Conservation (phyloP, 768 basidiomycete genomes). For the Boletus vermiculosoides region DNA sequence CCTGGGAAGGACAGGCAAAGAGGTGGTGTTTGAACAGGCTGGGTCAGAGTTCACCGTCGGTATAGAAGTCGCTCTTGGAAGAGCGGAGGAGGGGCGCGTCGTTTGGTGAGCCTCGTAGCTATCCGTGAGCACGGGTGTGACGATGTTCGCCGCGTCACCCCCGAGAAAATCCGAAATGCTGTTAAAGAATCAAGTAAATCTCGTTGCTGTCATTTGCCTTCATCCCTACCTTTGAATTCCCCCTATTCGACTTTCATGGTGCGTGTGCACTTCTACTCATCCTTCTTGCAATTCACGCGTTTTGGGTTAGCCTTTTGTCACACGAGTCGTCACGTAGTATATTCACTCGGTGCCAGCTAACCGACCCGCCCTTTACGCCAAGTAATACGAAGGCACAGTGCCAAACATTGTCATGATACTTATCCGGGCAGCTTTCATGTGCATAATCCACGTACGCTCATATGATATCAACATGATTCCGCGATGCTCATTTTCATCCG, state of each 20-base stretch:
- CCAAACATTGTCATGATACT: slow-evolving; percentile 13
- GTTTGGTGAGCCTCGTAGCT: slow-evolving; percentile 25
- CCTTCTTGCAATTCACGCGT: not conserved
- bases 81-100: slow-evolving; percentile 33
- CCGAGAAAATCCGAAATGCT: slow-evolving; percentile 3
- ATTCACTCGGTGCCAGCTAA: slow-evolving; percentile 12
- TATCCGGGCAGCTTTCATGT: slow-evolving; percentile 15
- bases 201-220: slow-evolving; percentile 16
- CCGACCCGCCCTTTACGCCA: slow-evolving; percentile 1
- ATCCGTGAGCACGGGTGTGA: not conserved
- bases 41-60: slow-evolving; percentile 30
- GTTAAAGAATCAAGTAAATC: slow-evolving; percentile 14
- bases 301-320: not conserved
- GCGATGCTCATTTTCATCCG: not conserved
- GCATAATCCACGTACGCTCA: slow-evolving; percentile 14
- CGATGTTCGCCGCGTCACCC: not conserved
- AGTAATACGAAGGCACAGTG: slow-evolving; percentile 3
- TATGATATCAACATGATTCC: slow-evolving; percentile 4
- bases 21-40: slow-evolving; percentile 26
- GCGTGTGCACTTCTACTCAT: not conserved
- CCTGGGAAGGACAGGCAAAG: slow-evolving; percentile 16
- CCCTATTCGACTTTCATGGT: slow-evolving; percentile 3
- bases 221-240: slow-evolving; percentile 12
- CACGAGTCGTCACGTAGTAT: slow-evolving; percentile 1
- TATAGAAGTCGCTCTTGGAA: slow-evolving; percentile 32